These are phyloP conservation scores for Candida boleticola DNA, from an alignment of 805 yeast species.

Conservation along the genomic window DNA sequence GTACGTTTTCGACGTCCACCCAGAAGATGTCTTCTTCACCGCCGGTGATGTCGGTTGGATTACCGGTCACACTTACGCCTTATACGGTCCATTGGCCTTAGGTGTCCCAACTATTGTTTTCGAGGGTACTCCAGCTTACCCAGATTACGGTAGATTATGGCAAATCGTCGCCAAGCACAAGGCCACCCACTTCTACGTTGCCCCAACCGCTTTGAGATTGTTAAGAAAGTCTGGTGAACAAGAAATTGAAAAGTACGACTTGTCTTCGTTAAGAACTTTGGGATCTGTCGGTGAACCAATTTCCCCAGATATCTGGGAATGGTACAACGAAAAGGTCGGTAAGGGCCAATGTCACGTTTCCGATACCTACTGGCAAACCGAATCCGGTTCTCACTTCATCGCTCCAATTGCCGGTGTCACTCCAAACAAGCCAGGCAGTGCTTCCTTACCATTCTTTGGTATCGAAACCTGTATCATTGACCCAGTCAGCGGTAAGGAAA, in stretches of 20 bases:
- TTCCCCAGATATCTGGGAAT: constrained; percentile 83
- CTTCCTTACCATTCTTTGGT: constrained; percentile 83
- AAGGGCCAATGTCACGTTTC: constrained; percentile 66
- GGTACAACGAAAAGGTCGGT: constrained; percentile 76
- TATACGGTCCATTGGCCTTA: constrained; percentile 73
- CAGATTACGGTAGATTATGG: constrained; percentile 79
- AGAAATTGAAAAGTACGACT: constrained; percentile 58
- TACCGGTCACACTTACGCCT: constrained; percentile 82
- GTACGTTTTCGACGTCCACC: constrained; percentile 74
- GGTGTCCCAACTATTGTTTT: constrained; percentile 81
- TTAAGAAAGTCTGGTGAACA: constrained; percentile 72
- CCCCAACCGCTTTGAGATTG: constrained; percentile 79
- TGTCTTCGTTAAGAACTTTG: constrained; percentile 62
- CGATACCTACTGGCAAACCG: constrained; percentile 91
- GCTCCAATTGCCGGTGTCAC: constrained; percentile 74
- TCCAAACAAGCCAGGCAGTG: constrained; percentile 84
- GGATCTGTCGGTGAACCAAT: constrained; percentile 89
- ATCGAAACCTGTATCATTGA: constrained; percentile 71
- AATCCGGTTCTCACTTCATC: constrained; percentile 77
- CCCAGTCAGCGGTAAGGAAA: constrained; percentile 70
- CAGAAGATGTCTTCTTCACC: constrained; percentile 72
- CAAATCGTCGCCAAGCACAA: constrained; percentile 67
- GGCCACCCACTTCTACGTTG: constrained; percentile 79
- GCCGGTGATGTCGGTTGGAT: constrained; percentile 94
- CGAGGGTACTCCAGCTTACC: constrained; percentile 88